Evolutionary conservation across 1,284 basidiomycete genomes (phyloP).

Genomic region (Ceratobasidium sp.): DNA sequence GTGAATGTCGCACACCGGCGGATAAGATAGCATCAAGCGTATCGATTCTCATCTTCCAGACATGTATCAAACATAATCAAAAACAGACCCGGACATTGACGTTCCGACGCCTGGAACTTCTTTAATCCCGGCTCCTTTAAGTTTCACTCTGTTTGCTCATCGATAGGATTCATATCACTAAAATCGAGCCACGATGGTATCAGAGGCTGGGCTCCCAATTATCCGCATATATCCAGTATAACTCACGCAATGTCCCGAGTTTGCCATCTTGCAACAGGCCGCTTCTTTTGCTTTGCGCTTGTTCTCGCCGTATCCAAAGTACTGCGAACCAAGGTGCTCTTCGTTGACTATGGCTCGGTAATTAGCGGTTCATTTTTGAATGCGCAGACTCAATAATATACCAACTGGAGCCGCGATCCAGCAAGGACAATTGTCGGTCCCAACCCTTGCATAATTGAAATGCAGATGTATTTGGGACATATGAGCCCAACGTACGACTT

Average conservation of each 20-base stretch:
- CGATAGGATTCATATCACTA: not conserved
- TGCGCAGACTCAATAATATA: not conserved
- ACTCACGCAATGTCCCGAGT: constrained; percentile 33
- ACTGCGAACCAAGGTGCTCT: not conserved
- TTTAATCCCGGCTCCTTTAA: not conserved
- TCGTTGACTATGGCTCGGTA: not conserved
- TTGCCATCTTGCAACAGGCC: constrained; percentile 32
- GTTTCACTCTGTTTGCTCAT: not conserved
- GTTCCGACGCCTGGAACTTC: not conserved
- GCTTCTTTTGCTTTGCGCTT: constrained; percentile 26
- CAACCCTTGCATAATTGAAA: not conserved
- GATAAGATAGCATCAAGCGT: not conserved
- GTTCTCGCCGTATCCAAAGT: constrained; percentile 5
- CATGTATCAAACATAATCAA: not conserved
- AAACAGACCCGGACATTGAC: not conserved
- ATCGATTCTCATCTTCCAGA: not conserved
- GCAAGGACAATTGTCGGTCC: not conserved
- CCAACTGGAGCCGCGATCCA: constrained; percentile 22
- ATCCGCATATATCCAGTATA: not conserved
- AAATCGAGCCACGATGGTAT: not conserved
- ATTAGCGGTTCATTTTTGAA: too few relatives aligned
- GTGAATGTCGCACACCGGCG: not conserved
- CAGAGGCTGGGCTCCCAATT: not conserved
- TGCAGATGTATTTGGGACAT: not conserved
- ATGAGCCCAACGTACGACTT: constrained; percentile 25